phyloP scores from a whole-genome alignment of 306 rosid genomes.

The Rubus parviflorus region DNA sequence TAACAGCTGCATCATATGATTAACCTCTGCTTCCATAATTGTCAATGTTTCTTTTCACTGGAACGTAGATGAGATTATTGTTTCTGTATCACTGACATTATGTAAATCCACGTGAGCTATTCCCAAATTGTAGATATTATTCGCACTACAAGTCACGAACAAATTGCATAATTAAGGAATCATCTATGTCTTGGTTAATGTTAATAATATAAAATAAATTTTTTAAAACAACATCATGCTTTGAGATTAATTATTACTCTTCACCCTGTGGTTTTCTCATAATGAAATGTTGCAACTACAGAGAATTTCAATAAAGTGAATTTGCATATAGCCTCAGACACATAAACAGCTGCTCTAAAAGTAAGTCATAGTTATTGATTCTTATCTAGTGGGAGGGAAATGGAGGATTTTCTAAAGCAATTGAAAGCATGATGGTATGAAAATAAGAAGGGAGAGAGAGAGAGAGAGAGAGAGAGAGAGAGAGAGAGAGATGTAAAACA shows the following conservation, averaged over 20 bases:
- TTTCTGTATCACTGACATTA: background rate
- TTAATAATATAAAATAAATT: background rate
- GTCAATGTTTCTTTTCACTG: background rate
- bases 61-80: background rate
- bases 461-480: background rate
- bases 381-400: too few relatives aligned
- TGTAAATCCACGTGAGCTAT: background rate
- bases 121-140: background rate
- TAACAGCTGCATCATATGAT: background rate
- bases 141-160: background rate
- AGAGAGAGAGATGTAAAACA: background rate
- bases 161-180: background rate
- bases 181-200: background rate
- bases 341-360: background rate
- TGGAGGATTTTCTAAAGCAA: background rate
- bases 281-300: background rate
- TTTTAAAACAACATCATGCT: background rate
- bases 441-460: background rate
- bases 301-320: background rate
- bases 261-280: background rate
- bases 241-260: background rate
- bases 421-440: background rate
- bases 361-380: background rate
- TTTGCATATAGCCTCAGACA: background rate
- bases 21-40: too few relatives aligned